These are phyloP conservation scores for Whalleya microplaca DNA, from an alignment of 2,329 filamentous ascomycete species.

Conservation along the genomic window DNA sequence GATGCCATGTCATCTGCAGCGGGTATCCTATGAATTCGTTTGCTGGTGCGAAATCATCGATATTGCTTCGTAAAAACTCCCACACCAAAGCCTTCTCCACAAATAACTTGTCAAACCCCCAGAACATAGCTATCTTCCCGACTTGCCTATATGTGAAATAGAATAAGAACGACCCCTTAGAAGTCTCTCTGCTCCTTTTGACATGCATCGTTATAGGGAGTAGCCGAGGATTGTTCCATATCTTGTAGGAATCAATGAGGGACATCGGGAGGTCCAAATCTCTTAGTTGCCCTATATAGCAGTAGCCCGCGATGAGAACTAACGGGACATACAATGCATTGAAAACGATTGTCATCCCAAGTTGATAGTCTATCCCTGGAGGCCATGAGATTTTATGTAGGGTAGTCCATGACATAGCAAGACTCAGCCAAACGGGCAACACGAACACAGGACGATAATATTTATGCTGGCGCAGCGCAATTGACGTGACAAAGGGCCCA, in stretches of 20 bases:
- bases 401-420: neutral
- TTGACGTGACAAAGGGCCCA: neutral
- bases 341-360: neutral
- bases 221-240: neutral
- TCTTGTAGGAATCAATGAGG: neutral
- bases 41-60: neutral
- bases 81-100: neutral
- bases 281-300: neutral
- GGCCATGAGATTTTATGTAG: neutral
- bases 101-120: neutral
- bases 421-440: neutral
- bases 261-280: neutral
- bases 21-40: neutral
- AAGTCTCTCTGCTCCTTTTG: neutral
- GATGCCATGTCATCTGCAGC: neutral
- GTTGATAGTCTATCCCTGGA: neutral
- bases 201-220: neutral
- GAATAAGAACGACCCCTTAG: too few relatives aligned
- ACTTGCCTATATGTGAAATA: too few relatives aligned
- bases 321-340: neutral
- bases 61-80: neutral
- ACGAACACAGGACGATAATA: neutral
- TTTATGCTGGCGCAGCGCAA: neutral
- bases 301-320: neutral
- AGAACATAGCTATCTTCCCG: neutral